Base-by-base conservation (phyloP, 2,329 filamentous ascomycete species). In the Thermothelomyces thermophilus region DNA sequence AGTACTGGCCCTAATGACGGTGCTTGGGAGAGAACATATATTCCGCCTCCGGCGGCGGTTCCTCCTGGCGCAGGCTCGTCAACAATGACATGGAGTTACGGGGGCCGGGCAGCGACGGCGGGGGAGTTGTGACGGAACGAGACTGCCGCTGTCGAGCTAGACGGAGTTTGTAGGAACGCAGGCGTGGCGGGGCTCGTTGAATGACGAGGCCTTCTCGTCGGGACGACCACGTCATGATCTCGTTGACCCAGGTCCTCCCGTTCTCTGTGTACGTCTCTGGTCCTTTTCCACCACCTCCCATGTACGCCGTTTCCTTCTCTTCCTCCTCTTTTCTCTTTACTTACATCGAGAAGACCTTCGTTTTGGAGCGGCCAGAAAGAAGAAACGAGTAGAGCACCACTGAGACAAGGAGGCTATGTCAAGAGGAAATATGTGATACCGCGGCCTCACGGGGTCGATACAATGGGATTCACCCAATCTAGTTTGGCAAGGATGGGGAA, bases 101-200 rank as follows among this genome's bases (percentile, higher is more conserved):
- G 24, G 22, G 34, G 16, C 5, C 16, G 43, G 22, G 20, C 31
- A 26, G 36, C 14, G 14, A 35, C 33, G 9, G 16, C 30, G 28
- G 48, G 41, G 16, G 48, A 50, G 35, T 24, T 50, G 48, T 35
- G 34, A 20, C 34, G 48, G 28, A 41, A 34, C 34, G 28, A 5
- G 30, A 17, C 28, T 20, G 34, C n/a, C 34, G 19, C 7, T 34
- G 33, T 16, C 16, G 34, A 28, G 20, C 30, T 43, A 19, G 31
- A 22, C 24, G 24, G 33, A 14, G 11, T 14, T 6, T 47, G 36
- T 19, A 2, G 35, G 6, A 22, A n/a, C n/a, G n/a, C n/a, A n/a
- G n/a, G n/a, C n/a, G n/a, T n/a, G n/a, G n/a, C n/a, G n/a, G n/a
- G n/a, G n/a, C n/a, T n/a, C n/a, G n/a, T n/a, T n/a, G n/a, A n/a